phyloP scores from a whole-genome alignment of 306 rosid genomes.

The Glycine tomentella region DNA sequence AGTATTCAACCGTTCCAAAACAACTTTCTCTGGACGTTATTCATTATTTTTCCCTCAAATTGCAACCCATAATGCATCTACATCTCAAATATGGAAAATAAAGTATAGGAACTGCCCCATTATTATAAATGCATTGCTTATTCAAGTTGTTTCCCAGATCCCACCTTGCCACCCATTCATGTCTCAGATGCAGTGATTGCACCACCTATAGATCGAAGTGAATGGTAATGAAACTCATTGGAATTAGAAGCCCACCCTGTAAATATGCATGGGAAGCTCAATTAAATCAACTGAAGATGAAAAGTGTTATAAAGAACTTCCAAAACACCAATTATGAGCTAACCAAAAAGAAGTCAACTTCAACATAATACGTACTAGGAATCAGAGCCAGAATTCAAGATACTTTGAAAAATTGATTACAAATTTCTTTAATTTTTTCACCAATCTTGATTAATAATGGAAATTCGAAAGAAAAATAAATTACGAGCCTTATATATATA shows the following conservation, averaged over 20 bases:
- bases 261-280: slow-evolving; percentile 27
- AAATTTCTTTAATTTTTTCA: not conserved
- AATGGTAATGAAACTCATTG: slow-evolving; percentile 46
- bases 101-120: slow-evolving; percentile 31
- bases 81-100: slow-evolving; percentile 43
- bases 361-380: slow-evolving; percentile 3
- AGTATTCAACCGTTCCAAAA: slow-evolving; percentile 33
- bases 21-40: slow-evolving; percentile 15
- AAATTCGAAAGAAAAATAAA: not conserved
- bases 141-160: slow-evolving; percentile 44
- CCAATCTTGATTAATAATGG: slow-evolving; percentile 10
- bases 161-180: slow-evolving; percentile 39
- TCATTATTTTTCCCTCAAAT: slow-evolving; percentile 35
- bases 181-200: slow-evolving; percentile 50
- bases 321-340: not conserved
- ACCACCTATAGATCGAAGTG: slow-evolving; percentile 45
- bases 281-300: slow-evolving; percentile 18
- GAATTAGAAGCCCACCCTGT: slow-evolving; percentile 61
- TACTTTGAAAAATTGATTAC: slow-evolving; percentile 5
- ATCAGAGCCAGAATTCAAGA: not conserved
- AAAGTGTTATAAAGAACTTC: not conserved
- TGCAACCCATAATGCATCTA: slow-evolving; percentile 40
- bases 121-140: slow-evolving; percentile 48
- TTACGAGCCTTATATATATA: too few relatives aligned
- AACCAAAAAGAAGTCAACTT: slow-evolving; percentile 28